Percentiles rank a stretch among this genome's conserved stretches.
Evolutionary conservation across 2,329 filamentous ascomycete species (phyloP).

Genomic region (Hymenoscyphus fraxineus): DNA sequence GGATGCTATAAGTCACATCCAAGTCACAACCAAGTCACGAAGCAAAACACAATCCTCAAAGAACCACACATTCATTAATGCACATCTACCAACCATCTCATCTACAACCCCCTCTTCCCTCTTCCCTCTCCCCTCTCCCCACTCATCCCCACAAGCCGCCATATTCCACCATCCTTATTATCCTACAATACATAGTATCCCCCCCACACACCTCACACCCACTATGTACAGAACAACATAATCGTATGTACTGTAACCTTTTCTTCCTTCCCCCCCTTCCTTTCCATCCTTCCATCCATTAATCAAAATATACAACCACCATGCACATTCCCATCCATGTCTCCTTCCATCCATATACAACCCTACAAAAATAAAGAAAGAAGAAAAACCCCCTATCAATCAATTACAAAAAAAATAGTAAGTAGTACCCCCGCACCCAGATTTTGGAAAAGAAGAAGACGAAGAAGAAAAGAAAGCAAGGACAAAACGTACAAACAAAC

Average conservation of each 20-base stretch:
- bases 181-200: not conserved
- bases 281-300: not conserved
- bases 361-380: not conserved
- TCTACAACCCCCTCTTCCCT: too few species aligned
- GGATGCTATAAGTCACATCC: too few species aligned
- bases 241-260: not conserved
- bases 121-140: too few species aligned
- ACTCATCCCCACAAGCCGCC: not conserved
- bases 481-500: not conserved
- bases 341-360: conserved; percentile 2
- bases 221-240: not conserved
- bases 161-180: not conserved
- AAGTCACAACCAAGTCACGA: too few species aligned
- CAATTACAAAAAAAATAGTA: not conserved
- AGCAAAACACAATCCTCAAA: too few species aligned
- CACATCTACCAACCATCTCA: not conserved
- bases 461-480: not conserved
- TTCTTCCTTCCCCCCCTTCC: not conserved
- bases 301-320: not conserved
- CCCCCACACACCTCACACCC: not conserved
- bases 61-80: not conserved
- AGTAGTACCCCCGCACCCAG: not conserved
- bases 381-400: not conserved
- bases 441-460: not conserved
- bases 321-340: not conserved